These are phyloP conservation scores for Cyberlindnera misumaiensis DNA, from an alignment of 805 yeast genomes.

Conservation along the genomic window DNA sequence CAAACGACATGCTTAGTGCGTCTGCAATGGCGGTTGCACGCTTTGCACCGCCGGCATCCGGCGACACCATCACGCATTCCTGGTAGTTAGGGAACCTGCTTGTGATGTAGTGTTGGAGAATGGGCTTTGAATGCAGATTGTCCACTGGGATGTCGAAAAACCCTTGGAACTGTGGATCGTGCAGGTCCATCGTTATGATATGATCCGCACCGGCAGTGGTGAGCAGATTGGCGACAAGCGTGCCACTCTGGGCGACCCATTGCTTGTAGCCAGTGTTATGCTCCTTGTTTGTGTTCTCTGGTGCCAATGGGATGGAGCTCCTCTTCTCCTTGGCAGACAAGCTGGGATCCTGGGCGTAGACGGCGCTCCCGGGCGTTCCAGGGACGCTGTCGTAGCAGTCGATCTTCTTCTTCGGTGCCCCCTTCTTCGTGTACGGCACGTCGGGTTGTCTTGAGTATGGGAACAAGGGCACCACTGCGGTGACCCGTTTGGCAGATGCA, in stretches of 20 bases:
- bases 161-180: constrained; percentile 97
- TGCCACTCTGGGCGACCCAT: constrained; percentile 96
- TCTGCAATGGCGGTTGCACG: constrained; percentile 95
- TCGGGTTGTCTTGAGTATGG: constrained; percentile 97
- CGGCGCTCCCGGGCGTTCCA: constrained; percentile 34
- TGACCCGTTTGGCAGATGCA: constrained; percentile 93
- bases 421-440: constrained; percentile 71
- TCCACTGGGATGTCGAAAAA: constrained; percentile 96
- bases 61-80: constrained; percentile 88
- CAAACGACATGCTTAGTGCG: constrained; percentile 79
- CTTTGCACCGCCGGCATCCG: constrained; percentile 99
- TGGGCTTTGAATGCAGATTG: constrained; percentile 82
- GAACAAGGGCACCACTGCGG: constrained; percentile 90
- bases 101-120: constrained; percentile 77
- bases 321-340: background rate
- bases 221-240: constrained; percentile 78
- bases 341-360: too few species aligned
- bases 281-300: constrained; percentile 22
- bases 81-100: constrained; percentile 71
- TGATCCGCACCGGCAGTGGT: constrained; percentile 95
- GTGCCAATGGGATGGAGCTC: constrained; percentile 26
- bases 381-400: constrained; percentile 39
- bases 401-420: constrained; percentile 53
- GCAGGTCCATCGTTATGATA: constrained; percentile 94
- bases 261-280: constrained; percentile 69